phyloP scores from a whole-genome alignment of 169 alveolate genomes.

The Plasmodium ovale region DNA sequence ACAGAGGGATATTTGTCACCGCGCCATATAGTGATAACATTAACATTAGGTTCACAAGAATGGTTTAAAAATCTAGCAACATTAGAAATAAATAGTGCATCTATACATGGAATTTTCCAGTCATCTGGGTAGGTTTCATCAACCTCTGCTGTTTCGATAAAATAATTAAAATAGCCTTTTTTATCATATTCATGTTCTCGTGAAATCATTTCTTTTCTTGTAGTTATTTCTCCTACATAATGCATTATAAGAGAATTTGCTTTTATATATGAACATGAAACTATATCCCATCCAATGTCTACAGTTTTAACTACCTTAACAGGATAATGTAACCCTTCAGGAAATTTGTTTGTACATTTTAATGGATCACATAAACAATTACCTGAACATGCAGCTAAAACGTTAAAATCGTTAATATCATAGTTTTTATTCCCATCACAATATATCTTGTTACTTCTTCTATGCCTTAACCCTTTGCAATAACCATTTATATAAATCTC shows the following conservation, averaged over 20 bases:
- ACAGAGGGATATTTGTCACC: constrained; percentile 86
- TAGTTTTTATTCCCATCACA: constrained; percentile 82
- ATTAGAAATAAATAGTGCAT: constrained; percentile 88
- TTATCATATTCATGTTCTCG: constrained; percentile 87
- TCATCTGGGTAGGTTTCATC: constrained; percentile 85
- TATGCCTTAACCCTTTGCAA: constrained; percentile 80
- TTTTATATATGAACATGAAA: constrained; percentile 78
- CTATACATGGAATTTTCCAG: constrained; percentile 89
- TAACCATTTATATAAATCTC: constrained; percentile 78
- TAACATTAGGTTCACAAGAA: constrained; percentile 91
- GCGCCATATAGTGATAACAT: constrained; percentile 86
- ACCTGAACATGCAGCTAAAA: constrained; percentile 84
- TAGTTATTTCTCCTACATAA: constrained; percentile 90
- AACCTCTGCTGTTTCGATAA: constrained; percentile 85
- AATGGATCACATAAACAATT: constrained; percentile 86
- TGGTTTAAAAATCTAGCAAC: constrained; percentile 91
- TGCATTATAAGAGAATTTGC: constrained; percentile 89
- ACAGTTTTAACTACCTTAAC: constrained; percentile 82
- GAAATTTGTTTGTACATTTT: constrained; percentile 81
- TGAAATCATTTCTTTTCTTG: constrained; percentile 87
- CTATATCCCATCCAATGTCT: constrained; percentile 85
- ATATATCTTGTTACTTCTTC: constrained; percentile 71
- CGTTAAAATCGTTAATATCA: constrained; percentile 79
- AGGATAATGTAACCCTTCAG: constrained; percentile 85
- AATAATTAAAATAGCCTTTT: constrained; percentile 84